Evolutionary conservation across 768 basidiomycete species (phyloP).

Genomic region (Amanita pallidorosea): DNA sequence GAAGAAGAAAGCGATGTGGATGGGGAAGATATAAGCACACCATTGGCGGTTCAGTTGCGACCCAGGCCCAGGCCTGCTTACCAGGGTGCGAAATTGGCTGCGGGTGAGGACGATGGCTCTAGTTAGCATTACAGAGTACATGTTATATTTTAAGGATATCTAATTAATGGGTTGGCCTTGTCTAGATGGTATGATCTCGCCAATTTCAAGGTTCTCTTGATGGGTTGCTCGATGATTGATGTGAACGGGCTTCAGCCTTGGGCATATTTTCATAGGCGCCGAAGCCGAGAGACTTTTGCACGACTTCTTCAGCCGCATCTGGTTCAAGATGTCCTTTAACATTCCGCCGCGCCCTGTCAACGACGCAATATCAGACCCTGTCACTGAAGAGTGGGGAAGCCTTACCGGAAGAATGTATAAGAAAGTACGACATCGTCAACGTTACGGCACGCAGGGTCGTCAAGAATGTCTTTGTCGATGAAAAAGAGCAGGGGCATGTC

Average conservation of each 20-base stretch:
- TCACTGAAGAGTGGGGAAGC: conserved; percentile 11
- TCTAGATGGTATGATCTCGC: not conserved
- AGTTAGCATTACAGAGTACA: not conserved
- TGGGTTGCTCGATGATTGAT: not conserved
- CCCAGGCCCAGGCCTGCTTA: conserved; percentile 20
- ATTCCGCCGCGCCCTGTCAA: conserved; percentile 73
- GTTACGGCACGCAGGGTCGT: conserved; percentile 80
- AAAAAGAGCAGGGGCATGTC: conserved; percentile 99
- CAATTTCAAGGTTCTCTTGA: not conserved
- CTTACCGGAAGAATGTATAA: conserved; percentile 94
- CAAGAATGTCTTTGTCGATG: conserved; percentile 93
- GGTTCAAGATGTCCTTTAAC: conserved; percentile 80
- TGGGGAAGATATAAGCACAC: conserved; percentile 12
- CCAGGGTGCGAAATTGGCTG: conserved; percentile 3
- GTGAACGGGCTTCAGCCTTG: conserved; percentile 18
- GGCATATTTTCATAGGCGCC: conserved; percentile 46
- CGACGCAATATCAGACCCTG: not conserved
- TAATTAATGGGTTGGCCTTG: not conserved
- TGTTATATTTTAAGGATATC: not conserved
- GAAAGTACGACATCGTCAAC: conserved; percentile 89
- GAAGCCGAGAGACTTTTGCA: conserved; percentile 77
- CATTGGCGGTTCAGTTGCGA: conserved; percentile 17
- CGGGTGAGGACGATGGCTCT: not conserved
- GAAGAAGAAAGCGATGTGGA: conserved; percentile 17
- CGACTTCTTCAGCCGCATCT: conserved; percentile 71